Base-by-base conservation (phyloP, 345 rosid species). In the Syzygium oleosum region DNA sequence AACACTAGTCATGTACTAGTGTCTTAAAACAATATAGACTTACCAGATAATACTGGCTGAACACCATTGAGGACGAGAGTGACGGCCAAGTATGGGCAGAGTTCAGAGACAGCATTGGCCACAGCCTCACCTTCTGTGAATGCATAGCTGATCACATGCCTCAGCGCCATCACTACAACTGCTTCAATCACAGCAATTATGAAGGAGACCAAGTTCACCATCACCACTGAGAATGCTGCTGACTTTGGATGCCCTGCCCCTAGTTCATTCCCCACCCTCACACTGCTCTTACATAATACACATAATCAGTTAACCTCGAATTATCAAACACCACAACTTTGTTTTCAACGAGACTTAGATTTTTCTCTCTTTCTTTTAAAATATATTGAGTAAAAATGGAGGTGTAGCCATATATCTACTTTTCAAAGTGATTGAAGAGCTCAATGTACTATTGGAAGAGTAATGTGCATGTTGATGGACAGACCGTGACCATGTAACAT, bases 1-100 rank as follows among this genome's bases (percentile, higher is more conserved):
- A 53, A 16, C 49, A 34, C 65, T 29, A 54, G 41, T 5, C 27
- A 31, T 31, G 21, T 21, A 16, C 53, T 12, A 12, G 86, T 34
- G 46, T 52, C 43, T 31, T 27, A 23, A 84, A 52, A 5, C 6
- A 51, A 15, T 21, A 52, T 25, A 5, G 12, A 46, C 86, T 55
- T 89, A 92, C 93, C 94, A 0, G 93, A 92, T 29, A 92, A 87
- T 51, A 92, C 94, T 0, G 94, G 94, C 59, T 92, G 94, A 73
- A 92, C 31, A 6, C 94, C 94, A 17, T 91, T 91, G 58, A 92
- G 91, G 23, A 92, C 14, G 73, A 92, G 91, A 29, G 89, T 61
- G 88, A 89, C 84, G 8, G 93, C 94, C 77, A 92, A 59, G 52
- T 88, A 88, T 3, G 94, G 93, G 84, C 88, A 90, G 54, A 92